Evolutionary conservation across 2,329 filamentous ascomycete species (phyloP), one percentile per base, ranked within the genome.

Genomic region (Rhytidhysteron rufulum): DNA sequence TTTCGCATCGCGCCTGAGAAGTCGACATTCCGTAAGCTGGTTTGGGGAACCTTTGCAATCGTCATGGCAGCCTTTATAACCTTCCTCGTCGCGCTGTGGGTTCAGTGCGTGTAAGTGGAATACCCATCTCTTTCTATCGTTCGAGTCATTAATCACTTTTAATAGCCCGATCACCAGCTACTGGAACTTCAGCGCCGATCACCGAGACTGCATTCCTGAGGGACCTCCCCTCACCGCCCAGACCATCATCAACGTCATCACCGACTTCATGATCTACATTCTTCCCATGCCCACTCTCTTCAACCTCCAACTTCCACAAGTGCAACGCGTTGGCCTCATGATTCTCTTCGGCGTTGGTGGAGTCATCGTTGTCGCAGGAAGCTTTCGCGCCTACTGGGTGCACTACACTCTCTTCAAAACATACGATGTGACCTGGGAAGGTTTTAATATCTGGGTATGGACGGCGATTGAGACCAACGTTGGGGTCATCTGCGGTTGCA

Each of bases 281-380:
- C 54, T 73, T 1, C 71, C 71, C 0, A 69, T 74, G 10, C 71
- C 69, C 2, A 67, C 72, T 13, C 60, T 74, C 24, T 67, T 69
- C 52, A 52, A 55, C n/a, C 61, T 74, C 15, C 62, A 64, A 20
- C 68, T 74, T 45, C 69, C 69, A 2, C 53, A 66, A 39, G 56
- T 52, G 20, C 67, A 72, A 39, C 67, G 69, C 17, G 54, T 72
- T 21, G 68, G 68, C 15, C 63, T 70, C 11, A 58, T 64, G 22
- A 34, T 70, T n/a, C 60, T 73, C 15, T 65, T 73, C 22, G 62
- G 65, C 2, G 55, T 72, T 8, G 70, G 70, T 22, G 63, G 69
- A 34, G 51, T 72, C 31, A 71, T 72, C 34, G 69, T 69, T n/a
- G 60, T 72, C 31, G 69, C 69, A 3, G 69, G 70, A 17, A 58